Evolutionary conservation across 2,329 filamentous ascomycete genomes (phyloP).

Genomic region (Coniochaeta hoffmannii): DNA sequence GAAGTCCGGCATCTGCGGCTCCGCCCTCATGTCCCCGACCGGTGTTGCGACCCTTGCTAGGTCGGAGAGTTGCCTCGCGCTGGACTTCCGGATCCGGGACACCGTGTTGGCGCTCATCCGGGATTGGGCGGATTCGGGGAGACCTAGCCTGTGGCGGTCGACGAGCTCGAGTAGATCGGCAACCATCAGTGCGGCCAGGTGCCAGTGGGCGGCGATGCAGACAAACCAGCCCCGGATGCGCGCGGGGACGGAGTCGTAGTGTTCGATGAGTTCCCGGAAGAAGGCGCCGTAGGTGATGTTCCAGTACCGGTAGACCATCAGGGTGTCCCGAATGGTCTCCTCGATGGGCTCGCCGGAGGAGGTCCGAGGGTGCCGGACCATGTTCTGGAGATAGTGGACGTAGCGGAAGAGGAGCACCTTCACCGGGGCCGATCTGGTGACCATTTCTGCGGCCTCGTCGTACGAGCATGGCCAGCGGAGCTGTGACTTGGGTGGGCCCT

Average conservation of each 20-base stretch:
- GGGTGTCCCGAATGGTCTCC: slow-evolving; percentile 35
- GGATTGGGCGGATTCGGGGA: slow-evolving; percentile 16
- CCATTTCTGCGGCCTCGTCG: slow-evolving; percentile 38
- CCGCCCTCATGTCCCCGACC: slow-evolving; percentile 13
- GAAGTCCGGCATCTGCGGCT: slow-evolving; percentile 30
- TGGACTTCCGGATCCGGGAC: slow-evolving; percentile 31
- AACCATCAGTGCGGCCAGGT: slow-evolving; percentile 46
- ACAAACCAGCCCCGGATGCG: slow-evolving; percentile 54
- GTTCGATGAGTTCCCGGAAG: slow-evolving; percentile 40
- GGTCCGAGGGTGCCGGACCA: slow-evolving; percentile 31
- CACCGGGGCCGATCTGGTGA: slow-evolving; percentile 47
- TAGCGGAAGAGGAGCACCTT: slow-evolving; percentile 53
- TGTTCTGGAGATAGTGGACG: slow-evolving; percentile 46
- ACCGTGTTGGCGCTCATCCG: slow-evolving; percentile 3
- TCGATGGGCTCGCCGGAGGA: slow-evolving; percentile 32
- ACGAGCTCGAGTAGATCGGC: slow-evolving; percentile 45
- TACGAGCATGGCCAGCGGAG: slow-evolving; percentile 47
- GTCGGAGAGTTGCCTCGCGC: slow-evolving; percentile 37
- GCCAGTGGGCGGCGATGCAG: slow-evolving; percentile 49
- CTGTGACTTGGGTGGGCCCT: slow-evolving; percentile 10
- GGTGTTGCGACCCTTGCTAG: slow-evolving; percentile 38
- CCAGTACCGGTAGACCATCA: slow-evolving; percentile 49
- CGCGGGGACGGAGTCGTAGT: slow-evolving; percentile 41
- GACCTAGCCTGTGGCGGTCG: slow-evolving; percentile 29
- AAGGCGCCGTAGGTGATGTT: slow-evolving; percentile 42